phyloP scores from a whole-genome alignment of 139 green algal genomes.

The Volvox africanus region DNA sequence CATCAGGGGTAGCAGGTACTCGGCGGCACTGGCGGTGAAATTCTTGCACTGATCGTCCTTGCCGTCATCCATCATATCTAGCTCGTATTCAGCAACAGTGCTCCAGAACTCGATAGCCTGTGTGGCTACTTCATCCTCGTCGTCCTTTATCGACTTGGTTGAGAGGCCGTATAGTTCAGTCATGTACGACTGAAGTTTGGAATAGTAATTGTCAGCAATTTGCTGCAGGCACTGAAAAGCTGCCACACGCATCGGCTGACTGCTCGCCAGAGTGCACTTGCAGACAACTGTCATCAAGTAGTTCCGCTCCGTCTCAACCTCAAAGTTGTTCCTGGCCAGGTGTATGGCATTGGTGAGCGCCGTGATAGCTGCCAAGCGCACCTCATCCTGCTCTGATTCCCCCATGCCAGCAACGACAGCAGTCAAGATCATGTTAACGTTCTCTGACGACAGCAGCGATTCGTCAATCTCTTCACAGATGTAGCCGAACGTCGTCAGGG shows the following conservation, averaged over 20 bases:
- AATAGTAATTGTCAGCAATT: constrained; percentile 93
- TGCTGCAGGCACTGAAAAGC: constrained; percentile 95
- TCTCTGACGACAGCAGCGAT: constrained; percentile 85
- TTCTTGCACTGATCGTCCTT: constrained; percentile 77
- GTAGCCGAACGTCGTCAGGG: constrained; percentile 94
- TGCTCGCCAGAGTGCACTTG: constrained; percentile 81
- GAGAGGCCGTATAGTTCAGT: constrained; percentile 94
- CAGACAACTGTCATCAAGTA: constrained; percentile 98
- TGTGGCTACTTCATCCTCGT: constrained; percentile 92
- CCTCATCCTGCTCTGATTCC: constrained; percentile 83
- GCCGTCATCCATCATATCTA: constrained; percentile 73
- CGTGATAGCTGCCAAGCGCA: constrained; percentile 89
- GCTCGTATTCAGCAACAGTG: constrained; percentile 71
- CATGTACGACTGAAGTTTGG: constrained; percentile 95
- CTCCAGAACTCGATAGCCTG: constrained; percentile 99
- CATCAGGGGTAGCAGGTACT: constrained; percentile 91
- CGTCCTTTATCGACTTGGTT: constrained; percentile 85
- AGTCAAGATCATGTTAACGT: constrained; percentile 97
- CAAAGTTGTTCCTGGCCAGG: constrained; percentile 97
- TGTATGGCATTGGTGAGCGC: constrained; percentile 96
- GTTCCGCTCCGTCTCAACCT: constrained; percentile 92
- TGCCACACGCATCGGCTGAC: constrained; percentile 81
- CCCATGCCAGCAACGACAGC: constrained; percentile 94
- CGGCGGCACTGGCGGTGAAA: constrained; percentile 89
- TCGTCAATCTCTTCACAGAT: constrained; percentile 97